Conservation (phyloP, 345 rosid genomes). For the Iberis pinnata region DNA sequence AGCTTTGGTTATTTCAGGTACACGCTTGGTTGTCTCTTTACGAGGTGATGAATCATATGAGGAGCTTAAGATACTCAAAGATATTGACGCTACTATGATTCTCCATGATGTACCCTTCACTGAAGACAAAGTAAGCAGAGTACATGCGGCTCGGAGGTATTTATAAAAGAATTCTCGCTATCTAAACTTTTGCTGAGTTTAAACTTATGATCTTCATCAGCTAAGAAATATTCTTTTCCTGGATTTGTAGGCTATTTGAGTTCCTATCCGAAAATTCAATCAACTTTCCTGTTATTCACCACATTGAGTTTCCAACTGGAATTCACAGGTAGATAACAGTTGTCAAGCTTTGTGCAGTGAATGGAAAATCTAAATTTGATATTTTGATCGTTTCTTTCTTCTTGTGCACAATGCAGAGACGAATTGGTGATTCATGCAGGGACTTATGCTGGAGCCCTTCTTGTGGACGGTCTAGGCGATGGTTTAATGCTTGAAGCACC, state of each 20-base stretch:
- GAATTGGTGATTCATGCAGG: slow-evolving; percentile 92
- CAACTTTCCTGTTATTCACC: slow-evolving; percentile 86
- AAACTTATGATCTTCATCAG: neutral
- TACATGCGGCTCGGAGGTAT: slow-evolving; percentile 97
- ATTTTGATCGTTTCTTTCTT: slow-evolving; percentile 20
- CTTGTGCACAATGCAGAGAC: slow-evolving; percentile 46
- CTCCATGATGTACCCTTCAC: slow-evolving; percentile 66
- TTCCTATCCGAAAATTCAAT: slow-evolving; percentile 58
- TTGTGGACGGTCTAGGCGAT: slow-evolving; percentile 97
- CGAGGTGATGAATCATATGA: slow-evolving; percentile 74
- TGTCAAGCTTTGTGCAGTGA: slow-evolving; percentile 1
- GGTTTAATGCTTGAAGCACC: slow-evolving; percentile 81
- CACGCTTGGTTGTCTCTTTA: slow-evolving; percentile 80
- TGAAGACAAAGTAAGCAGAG: slow-evolving; percentile 76
- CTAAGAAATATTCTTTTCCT: neutral
- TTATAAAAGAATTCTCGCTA: neutral
- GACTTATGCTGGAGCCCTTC: slow-evolving; percentile 69
- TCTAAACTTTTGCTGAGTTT: neutral
- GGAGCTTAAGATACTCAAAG: slow-evolving; percentile 73
- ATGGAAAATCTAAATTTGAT: neutral
- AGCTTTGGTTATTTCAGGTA: slow-evolving; percentile 40
- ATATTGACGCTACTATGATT: slow-evolving; percentile 64
- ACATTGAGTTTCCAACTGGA: slow-evolving; percentile 65
- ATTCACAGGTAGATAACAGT: slow-evolving; percentile 51
- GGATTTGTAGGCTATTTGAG: slow-evolving; percentile 67